A percentile compares a stretch with the other conserved stretches of the same genome.
These are phyloP conservation scores for Buxus sempervirens DNA, from an alignment of 164 flowering plant species.

Conservation along the genomic window DNA sequence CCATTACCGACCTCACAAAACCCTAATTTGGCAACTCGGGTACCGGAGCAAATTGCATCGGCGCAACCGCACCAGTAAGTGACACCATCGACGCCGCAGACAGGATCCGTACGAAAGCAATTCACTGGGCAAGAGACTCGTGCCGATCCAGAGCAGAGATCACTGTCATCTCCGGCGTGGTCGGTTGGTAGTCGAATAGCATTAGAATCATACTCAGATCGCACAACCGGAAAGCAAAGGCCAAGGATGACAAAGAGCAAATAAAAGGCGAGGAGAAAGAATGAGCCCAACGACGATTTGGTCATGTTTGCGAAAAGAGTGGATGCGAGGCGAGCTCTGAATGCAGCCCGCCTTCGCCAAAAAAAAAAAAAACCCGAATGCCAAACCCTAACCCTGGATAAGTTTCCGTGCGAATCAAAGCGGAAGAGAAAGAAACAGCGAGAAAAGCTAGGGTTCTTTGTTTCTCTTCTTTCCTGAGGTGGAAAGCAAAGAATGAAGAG, in stretches of 20 bases:
- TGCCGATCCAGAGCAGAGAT: not conserved
- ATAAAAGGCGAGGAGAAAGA: no score
- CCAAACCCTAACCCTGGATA: not conserved
- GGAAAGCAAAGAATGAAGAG: no score
- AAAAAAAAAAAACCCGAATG: no score
- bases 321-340: not conserved
- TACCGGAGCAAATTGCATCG: not conserved
- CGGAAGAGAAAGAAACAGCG: not conserved
- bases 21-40: not conserved
- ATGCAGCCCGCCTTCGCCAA: not conserved
- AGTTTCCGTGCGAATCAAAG: not conserved
- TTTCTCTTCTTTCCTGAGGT: not conserved
- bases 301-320: not conserved
- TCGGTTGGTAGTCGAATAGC: conserved; percentile 20
- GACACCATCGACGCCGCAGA: conserved; percentile 63
- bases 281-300: not conserved
- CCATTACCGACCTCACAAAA: not conserved
- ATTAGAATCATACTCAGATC: not conserved
- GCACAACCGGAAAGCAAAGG: not conserved
- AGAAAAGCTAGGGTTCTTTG: not conserved
- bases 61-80: conserved; percentile 31
- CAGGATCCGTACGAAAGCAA: conserved; percentile 65
- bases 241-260: not conserved
- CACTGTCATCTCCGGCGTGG: no score
- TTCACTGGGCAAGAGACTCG: conserved; percentile 46